Evolutionary conservation across 2,329 filamentous ascomycete species (phyloP).

Genomic region (Aspergillus jensenii): DNA sequence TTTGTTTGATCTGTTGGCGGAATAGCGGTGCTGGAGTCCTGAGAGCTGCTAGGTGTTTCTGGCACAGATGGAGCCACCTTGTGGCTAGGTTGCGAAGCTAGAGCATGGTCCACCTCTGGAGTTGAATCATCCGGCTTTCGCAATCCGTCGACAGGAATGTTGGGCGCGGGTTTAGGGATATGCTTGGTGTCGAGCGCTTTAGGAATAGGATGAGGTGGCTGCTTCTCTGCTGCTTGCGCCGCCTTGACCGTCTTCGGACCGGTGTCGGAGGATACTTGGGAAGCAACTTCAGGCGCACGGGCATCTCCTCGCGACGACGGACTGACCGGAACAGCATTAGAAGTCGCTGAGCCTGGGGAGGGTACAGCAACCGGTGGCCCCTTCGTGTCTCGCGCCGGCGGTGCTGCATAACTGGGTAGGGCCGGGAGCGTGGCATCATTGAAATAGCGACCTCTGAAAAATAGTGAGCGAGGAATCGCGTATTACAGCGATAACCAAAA

Average conservation of each 20-base stretch:
- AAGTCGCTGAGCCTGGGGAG: conserved; percentile 34
- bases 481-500: neutral
- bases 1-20: conserved; percentile 22
- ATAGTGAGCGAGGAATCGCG: conserved; percentile 10
- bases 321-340: conserved; percentile 23
- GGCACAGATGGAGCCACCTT: conserved; percentile 17
- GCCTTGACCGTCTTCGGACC: conserved; percentile 1
- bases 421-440: conserved; percentile 54
- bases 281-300: conserved; percentile 12
- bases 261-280: conserved; percentile 7
- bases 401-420: conserved; percentile 33
- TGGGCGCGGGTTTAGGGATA: conserved; percentile 11
- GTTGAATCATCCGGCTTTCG: conserved; percentile 14
- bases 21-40: conserved; percentile 21
- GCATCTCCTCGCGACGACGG: conserved; percentile 19
- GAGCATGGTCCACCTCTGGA: conserved; percentile 45
- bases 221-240: conserved; percentile 10
- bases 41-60: conserved; percentile 25
- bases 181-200: conserved; percentile 7
- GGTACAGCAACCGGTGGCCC: conserved; percentile 29
- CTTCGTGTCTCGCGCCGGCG: conserved; percentile 30
- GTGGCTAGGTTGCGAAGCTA: conserved; percentile 48
- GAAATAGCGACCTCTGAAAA: conserved; percentile 56
- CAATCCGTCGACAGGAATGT: conserved; percentile 10
- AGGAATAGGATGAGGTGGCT: conserved; percentile 8